Conservation (phyloP, 1,139 yeast genomes). For the Pichia norvegensis region DNA sequence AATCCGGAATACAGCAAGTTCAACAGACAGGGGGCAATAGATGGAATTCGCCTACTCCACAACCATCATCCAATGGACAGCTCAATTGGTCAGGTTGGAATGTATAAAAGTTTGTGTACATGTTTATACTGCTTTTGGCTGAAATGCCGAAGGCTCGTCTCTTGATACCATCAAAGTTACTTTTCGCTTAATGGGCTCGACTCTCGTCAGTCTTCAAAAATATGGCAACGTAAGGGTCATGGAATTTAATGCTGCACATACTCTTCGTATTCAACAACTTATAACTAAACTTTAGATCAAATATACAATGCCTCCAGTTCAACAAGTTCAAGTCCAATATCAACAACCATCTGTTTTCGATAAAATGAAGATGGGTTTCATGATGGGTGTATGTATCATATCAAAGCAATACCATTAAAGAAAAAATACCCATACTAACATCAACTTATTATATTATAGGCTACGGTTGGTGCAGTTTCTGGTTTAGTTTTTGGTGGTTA, state of each 20-base stretch:
- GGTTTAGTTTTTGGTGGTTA: slow-evolving; percentile 93
- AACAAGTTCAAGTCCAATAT: slow-evolving; percentile 55
- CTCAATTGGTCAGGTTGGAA: slow-evolving; percentile 12
- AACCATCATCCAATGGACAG: slow-evolving; percentile 12
- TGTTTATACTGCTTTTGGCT: background rate
- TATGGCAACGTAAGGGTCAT: too few relatives aligned
- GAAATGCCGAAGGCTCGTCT: background rate
- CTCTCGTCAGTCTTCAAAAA: too few relatives aligned
- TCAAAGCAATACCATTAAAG: background rate
- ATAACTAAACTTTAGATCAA: too few relatives aligned
- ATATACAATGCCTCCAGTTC: slow-evolving; percentile 70
- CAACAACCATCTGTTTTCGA: slow-evolving; percentile 89
- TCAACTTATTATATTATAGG: slow-evolving; percentile 22
- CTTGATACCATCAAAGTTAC: too few relatives aligned
- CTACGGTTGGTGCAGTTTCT: slow-evolving; percentile 91
- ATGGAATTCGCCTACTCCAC: background rate
- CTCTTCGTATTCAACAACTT: background rate
- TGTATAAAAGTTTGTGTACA: background rate
- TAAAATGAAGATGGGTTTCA: slow-evolving; percentile 94
- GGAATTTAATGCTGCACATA: too few relatives aligned
- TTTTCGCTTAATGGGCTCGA: too few relatives aligned
- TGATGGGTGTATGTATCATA: slow-evolving; percentile 59
- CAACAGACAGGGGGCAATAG: background rate
- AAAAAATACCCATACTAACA: background rate
- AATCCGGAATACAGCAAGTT: background rate